phyloP scores from a whole-genome alignment of 176 grass and related monocot genomes.

The Aegilops longissima region DNA sequence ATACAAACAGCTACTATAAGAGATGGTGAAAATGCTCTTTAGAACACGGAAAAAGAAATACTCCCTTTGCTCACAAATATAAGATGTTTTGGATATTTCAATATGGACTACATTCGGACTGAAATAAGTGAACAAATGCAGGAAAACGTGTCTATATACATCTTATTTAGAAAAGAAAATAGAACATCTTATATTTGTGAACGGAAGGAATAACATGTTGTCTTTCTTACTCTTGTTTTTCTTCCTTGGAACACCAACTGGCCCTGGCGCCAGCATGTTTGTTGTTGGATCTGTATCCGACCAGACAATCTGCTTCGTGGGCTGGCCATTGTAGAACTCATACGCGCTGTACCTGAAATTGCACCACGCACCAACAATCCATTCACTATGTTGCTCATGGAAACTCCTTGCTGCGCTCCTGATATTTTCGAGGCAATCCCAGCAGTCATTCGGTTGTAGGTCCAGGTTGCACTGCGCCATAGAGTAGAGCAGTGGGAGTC shows the following conservation, averaged over 20 bases:
- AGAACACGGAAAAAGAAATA: no score
- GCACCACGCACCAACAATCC: constrained; percentile 23
- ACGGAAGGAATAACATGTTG: neutral
- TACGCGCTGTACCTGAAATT: constrained; percentile 23
- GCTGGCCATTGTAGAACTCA: constrained; percentile 4
- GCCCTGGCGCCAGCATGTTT: neutral
- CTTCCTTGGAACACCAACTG: neutral
- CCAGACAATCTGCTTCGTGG: neutral
- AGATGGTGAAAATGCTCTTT: no score
- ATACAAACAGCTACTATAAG: no score
- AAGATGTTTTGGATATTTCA: no score
- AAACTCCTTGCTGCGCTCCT: neutral
- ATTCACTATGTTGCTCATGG: neutral
- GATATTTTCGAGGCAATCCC: neutral
- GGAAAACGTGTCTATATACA: no score
- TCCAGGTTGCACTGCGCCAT: constrained; percentile 46
- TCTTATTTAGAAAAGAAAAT: no score
- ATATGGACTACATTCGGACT: no score
- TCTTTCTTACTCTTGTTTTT: no score
- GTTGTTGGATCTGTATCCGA: neutral
- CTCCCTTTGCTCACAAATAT: no score
- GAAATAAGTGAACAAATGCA: no score
- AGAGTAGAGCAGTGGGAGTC: constrained; percentile 17
- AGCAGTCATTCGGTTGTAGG: neutral
- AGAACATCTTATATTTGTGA: no score